phyloP scores from a whole-genome alignment of 345 rosid genomes.

The Populus euphratica region DNA sequence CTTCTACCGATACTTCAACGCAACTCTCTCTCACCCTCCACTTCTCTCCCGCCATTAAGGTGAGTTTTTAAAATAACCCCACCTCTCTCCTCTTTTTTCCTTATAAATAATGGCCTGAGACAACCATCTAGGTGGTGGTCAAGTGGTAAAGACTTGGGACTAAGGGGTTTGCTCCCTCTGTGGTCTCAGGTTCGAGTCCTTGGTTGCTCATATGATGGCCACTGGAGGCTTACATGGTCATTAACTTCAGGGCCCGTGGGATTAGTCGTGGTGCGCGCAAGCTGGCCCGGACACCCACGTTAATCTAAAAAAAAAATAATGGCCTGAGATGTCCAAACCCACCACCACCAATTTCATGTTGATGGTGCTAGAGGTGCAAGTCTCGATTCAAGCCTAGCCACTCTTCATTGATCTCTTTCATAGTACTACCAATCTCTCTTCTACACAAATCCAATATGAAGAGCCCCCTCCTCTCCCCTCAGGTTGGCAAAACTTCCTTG shows the following conservation, averaged over 20 bases:
- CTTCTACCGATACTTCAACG: slow-evolving; percentile 53
- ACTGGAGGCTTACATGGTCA: too few species aligned
- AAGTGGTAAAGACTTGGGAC: too few species aligned
- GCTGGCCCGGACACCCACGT: too few species aligned
- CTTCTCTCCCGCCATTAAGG: slow-evolving; percentile 66
- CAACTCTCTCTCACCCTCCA: slow-evolving; percentile 44
- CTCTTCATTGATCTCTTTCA: neutral
- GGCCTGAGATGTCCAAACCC: slow-evolving; percentile 32
- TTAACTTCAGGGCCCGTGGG: too few species aligned
- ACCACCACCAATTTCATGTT: slow-evolving; percentile 21
- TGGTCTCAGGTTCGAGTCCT: too few species aligned
- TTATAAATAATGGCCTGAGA: slow-evolving; percentile 37
- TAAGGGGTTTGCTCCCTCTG: too few species aligned
- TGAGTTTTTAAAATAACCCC: slow-evolving; percentile 58
- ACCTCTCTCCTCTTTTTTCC: slow-evolving; percentile 27
- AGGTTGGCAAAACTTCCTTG: slow-evolving; percentile 23
- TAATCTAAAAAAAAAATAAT: too few species aligned
- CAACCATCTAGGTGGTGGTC: too few species aligned
- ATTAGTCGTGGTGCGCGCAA: too few species aligned
- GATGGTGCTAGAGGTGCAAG: slow-evolving; percentile 10
- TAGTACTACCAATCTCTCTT: neutral
- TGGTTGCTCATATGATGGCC: too few species aligned
- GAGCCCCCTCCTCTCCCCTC: slow-evolving; percentile 19
- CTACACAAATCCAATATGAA: neutral
- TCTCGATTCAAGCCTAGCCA: slow-evolving; percentile 14